phyloP scores from a whole-genome alignment of 768 basidiomycete species.

The Phylloporus sp. region DNA sequence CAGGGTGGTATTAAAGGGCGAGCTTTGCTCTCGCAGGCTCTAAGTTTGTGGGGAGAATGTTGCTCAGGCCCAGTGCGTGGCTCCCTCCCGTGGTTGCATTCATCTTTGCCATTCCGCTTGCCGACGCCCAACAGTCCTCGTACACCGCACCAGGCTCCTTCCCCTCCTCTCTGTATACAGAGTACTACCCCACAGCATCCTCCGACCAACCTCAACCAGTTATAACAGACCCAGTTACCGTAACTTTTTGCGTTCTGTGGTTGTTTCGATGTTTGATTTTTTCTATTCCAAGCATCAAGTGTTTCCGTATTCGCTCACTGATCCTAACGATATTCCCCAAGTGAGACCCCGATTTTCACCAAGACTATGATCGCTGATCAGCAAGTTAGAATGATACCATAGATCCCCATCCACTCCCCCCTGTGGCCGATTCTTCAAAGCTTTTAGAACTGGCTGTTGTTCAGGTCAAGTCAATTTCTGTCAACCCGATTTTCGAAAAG shows the following conservation, averaged over 20 bases:
- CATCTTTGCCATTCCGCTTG: conserved; percentile 1
- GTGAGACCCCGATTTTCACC: conserved; percentile 16
- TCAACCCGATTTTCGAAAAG: conserved; percentile 49
- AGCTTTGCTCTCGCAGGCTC: too few relatives aligned
- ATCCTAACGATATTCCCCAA: conserved; percentile 56
- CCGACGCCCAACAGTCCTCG: conserved; percentile 11
- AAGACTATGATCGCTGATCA: neutral
- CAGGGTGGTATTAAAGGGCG: too few relatives aligned
- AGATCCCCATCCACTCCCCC: conserved; percentile 67
- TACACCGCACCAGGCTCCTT: conserved; percentile 61
- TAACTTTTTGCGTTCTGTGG: conserved; percentile 18
- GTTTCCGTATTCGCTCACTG: conserved; percentile 58
- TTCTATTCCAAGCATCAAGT: conserved; percentile 47
- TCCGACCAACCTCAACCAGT: conserved; percentile 73
- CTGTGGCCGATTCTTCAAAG: conserved; percentile 41
- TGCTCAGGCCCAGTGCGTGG: conserved; percentile 2
- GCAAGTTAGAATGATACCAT: conserved; percentile 45
- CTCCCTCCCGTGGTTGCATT: conserved; percentile 8
- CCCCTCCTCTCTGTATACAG: conserved; percentile 57
- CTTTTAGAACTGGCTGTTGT: conserved; percentile 51
- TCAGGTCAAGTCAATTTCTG: conserved; percentile 54
- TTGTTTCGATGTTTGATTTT: conserved; percentile 1
- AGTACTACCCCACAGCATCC: conserved; percentile 72
- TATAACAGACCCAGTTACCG: conserved; percentile 67
- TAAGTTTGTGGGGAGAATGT: conserved; percentile 7